Percentiles rank a stretch among this genome's conserved stretches.
These are phyloP conservation scores for Dactylellina cionopaga DNA, from an alignment of 2,329 filamentous ascomycete species.

Conservation along the genomic window DNA sequence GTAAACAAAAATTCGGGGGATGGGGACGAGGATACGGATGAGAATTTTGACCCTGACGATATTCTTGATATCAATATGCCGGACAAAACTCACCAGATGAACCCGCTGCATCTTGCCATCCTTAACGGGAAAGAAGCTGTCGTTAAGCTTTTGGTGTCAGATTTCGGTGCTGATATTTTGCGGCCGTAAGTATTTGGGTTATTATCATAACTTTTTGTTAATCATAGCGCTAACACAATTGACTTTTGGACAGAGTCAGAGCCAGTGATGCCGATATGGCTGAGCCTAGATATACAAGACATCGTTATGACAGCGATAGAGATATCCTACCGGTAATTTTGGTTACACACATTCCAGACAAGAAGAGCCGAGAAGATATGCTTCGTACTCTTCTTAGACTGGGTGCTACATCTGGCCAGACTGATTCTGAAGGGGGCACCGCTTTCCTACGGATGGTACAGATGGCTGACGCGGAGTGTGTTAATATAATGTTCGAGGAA, in stretches of 20 bases:
- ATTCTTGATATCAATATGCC: slow-evolving; percentile 80
- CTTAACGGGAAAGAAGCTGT: slow-evolving; percentile 74
- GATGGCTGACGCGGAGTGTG: slow-evolving; percentile 60
- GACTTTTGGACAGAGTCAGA: no score
- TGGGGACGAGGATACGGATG: slow-evolving; percentile 60
- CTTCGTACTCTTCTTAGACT: slow-evolving; percentile 72
- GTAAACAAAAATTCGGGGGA: slow-evolving; percentile 60
- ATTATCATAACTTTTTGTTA: background rate
- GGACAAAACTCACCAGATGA: slow-evolving; percentile 73
- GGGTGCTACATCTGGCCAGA: slow-evolving; percentile 78
- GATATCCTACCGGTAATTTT: slow-evolving; percentile 77
- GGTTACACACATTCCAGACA: slow-evolving; percentile 71
- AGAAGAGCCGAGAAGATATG: slow-evolving; percentile 67
- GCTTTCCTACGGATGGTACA: slow-evolving; percentile 73
- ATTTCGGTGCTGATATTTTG: slow-evolving; percentile 80
- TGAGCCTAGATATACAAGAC: no score
- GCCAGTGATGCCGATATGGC: no score
- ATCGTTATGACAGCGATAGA: no score
- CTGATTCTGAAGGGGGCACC: slow-evolving; percentile 71
- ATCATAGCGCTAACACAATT: no score
- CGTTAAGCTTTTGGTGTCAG: slow-evolving; percentile 71
- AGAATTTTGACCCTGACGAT: slow-evolving; percentile 77
- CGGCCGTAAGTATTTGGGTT: slow-evolving; percentile 74
- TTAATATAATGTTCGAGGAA: slow-evolving; percentile 64
- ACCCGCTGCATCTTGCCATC: slow-evolving; percentile 80